phyloP scores from a whole-genome alignment of 768 basidiomycete genomes.

The Termitomyces titanicus region DNA sequence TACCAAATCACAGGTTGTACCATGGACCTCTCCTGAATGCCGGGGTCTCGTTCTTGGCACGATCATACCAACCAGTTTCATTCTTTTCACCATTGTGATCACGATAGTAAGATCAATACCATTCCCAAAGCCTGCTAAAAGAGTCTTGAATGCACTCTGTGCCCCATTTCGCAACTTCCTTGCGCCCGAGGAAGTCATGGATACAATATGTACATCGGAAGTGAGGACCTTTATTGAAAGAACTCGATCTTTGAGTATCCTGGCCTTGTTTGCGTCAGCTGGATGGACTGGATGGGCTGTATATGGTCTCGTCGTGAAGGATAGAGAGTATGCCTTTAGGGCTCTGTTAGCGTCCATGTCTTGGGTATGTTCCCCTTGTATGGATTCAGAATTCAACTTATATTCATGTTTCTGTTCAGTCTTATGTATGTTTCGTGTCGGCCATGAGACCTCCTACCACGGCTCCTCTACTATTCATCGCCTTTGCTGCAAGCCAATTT shows the following conservation, averaged over 20 bases:
- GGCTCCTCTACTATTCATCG: conserved; percentile 48
- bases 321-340: conserved; percentile 18
- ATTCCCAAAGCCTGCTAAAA: conserved; percentile 23
- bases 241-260: conserved; percentile 27
- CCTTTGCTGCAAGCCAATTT: conserved; percentile 36
- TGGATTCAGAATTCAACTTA: neutral
- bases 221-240: conserved; percentile 25
- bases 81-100: conserved; percentile 25
- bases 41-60: conserved; percentile 10
- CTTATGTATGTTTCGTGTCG: conserved; percentile 38
- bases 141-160: conserved; percentile 19
- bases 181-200: conserved; percentile 45
- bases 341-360: conserved; percentile 33
- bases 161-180: conserved; percentile 53
- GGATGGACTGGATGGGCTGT: conserved; percentile 41
- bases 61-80: conserved; percentile 24
- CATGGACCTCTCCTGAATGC: neutral
- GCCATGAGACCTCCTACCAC: conserved; percentile 40
- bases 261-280: conserved; percentile 36
- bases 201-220: conserved; percentile 26
- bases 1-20: neutral
- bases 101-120: conserved; percentile 23
- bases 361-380: conserved; percentile 43
- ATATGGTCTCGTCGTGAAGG: conserved; percentile 26
- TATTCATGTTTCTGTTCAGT: conserved; percentile 25